A percentile compares a stretch with the other conserved stretches of the same genome.
Conservation (phyloP, 192 early-diverging fungal species). For the Coemansia sp. region DNA sequence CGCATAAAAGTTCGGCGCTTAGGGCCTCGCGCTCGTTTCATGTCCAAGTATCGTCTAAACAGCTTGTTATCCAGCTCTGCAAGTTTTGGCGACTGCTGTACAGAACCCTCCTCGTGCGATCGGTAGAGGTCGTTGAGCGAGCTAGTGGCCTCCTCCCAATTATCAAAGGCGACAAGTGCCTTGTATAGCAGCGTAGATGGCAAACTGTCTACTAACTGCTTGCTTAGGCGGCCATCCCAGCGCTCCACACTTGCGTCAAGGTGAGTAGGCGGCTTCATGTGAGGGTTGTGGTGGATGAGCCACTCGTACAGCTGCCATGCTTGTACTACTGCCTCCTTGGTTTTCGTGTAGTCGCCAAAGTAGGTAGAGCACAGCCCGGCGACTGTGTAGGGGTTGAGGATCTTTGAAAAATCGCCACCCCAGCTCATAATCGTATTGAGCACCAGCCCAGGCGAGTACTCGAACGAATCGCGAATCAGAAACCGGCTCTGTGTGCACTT, state of each 20-base stretch:
- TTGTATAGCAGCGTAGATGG: slow-evolving; percentile 17
- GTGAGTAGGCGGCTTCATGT: not conserved
- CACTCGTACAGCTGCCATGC: slow-evolving; percentile 51
- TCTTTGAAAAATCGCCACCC: slow-evolving; percentile 16
- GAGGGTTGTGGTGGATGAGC: slow-evolving; percentile 26
- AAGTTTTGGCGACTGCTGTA: not conserved
- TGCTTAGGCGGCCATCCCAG: not conserved
- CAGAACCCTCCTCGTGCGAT: not conserved
- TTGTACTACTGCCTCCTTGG: slow-evolving; percentile 17
- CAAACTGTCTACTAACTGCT: not conserved
- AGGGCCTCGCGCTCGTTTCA: not conserved
- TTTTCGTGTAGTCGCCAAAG: slow-evolving; percentile 17
- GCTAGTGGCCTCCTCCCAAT: slow-evolving; percentile 17
- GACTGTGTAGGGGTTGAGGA: slow-evolving; percentile 16
- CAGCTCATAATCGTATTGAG: slow-evolving; percentile 47
- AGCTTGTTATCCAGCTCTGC: slow-evolving; percentile 17
- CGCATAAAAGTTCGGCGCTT: not conserved
- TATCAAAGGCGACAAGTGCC: slow-evolving; percentile 16
- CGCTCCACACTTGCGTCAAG: not conserved
- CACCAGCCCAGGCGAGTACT: slow-evolving; percentile 38
- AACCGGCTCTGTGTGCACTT: slow-evolving; percentile 15
- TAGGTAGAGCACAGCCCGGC: slow-evolving; percentile 6
- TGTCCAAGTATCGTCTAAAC: slow-evolving; percentile 10
- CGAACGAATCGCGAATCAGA: slow-evolving; percentile 25
- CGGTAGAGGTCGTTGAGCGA: slow-evolving; percentile 10